Base-by-base conservation (phyloP, 805 yeast genomes). In the Kregervanrija fluxuum region DNA sequence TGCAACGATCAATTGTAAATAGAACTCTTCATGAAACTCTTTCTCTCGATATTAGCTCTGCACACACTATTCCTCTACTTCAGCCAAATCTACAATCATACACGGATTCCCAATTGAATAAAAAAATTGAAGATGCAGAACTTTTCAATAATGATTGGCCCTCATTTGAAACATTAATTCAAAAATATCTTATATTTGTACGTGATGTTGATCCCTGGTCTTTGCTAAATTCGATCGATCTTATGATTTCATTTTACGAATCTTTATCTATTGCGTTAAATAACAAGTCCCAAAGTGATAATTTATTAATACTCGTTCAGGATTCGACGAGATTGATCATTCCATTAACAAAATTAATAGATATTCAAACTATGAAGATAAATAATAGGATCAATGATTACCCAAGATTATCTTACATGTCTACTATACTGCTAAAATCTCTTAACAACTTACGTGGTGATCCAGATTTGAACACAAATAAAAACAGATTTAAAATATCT, bases 141-240 rank as follows among this genome's bases (percentile, higher is more conserved):
- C 50, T 53, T 10, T 67, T 56, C 33, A 59, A 60, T 13, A 69
- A 64, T 15, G 60, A 66, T 39, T 68, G 70, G 63, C 52, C 62
- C 1, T 71, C 78, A 0, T 75, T 79, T 51, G 74, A 71, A 40
- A 64, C 62, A 9, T 53, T 74, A 10, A 56, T 77, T 0, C 54
- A 57, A 1, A 62, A 70, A 14, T 80, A 74, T 51, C 53, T 80
- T 11, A 54, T 59, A 31, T 64, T 71, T 31, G 61, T 73, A 22
- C 63, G 75, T 43, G 78, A 77, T 52, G 49, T 80, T 39, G 73
- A 79, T 50, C 80, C 85, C 0, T 69, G 76, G 75, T 78, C 84
- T 0, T 45, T 67, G 1, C 54, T 77, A 4, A 70, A 70, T 33
- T 75, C 82, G 1, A 77, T 77, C 48, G 85, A 80, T 56, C 59